Percentiles rank a stretch among this genome's conserved stretches.
Evolutionary conservation across 2,329 filamentous ascomycete species (phyloP).

Genomic region (Curvularia sp.): DNA sequence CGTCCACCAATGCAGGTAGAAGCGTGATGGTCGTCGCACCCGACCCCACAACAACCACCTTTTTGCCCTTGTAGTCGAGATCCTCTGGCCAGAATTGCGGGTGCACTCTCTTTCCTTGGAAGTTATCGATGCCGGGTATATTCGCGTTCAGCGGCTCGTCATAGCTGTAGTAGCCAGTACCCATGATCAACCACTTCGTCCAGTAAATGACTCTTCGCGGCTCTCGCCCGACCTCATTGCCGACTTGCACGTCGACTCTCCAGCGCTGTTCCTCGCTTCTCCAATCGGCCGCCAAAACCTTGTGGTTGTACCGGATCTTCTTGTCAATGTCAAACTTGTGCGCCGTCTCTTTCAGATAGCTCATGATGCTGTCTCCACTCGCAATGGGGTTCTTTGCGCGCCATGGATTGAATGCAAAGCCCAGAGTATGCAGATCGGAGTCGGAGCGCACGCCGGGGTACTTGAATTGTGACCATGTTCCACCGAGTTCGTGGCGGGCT

Average conservation of each 20-base stretch:
- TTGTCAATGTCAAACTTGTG: conserved; percentile 56
- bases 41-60: conserved; percentile 75
- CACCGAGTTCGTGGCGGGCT: conserved; percentile 69
- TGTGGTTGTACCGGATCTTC: conserved; percentile 55
- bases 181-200: conserved; percentile 64
- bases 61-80: conserved; percentile 70
- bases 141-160: conserved; percentile 64
- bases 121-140: conserved; percentile 73
- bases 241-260: conserved; percentile 49
- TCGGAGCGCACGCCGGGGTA: conserved; percentile 72
- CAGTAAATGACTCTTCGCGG: conserved; percentile 48
- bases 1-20: conserved; percentile 71
- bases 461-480: conserved; percentile 80
- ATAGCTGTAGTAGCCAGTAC: conserved; percentile 78
- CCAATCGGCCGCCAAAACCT: conserved; percentile 54
- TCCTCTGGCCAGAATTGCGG: conserved; percentile 80
- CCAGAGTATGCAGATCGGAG: conserved; percentile 59
- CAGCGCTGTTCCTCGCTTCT: conserved; percentile 59
- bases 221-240: conserved; percentile 31
- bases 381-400: conserved; percentile 57
- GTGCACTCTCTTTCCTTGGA: conserved; percentile 69
- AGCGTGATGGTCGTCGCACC: conserved; percentile 83
- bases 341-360: conserved; percentile 56
- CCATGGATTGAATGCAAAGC: conserved; percentile 76
- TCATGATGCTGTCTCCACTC: conserved; percentile 53